These are phyloP conservation scores for Protomyces gravidus DNA, from an alignment of 1,139 yeast species.

Conservation along the genomic window DNA sequence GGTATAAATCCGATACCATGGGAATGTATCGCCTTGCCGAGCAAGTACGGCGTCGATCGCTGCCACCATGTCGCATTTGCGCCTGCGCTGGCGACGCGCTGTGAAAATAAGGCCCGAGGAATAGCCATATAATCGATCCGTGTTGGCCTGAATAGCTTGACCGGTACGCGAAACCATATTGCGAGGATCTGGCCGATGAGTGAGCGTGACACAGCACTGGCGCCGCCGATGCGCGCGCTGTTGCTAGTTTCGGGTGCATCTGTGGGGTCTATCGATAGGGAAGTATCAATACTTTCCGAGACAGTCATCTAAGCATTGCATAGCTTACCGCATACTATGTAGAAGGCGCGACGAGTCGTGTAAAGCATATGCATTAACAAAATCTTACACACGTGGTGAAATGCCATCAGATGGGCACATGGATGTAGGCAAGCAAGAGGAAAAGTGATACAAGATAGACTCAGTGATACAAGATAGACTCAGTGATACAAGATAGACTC, in stretches of 20 bases:
- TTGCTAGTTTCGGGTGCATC: neutral
- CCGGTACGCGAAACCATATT: conserved; percentile 69
- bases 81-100: conserved; percentile 37
- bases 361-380: no score
- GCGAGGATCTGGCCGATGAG: conserved; percentile 72
- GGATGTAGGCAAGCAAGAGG: no score
- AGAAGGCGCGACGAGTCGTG: no score
- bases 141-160: conserved; percentile 83
- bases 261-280: neutral
- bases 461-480: no score
- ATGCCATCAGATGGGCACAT: no score
- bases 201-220: conserved; percentile 82
- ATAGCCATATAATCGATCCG: conserved; percentile 69
- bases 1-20: conserved; percentile 90
- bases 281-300: neutral
- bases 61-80: conserved; percentile 58
- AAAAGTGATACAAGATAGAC: no score
- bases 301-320: neutral
- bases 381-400: no score
- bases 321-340: no score
- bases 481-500: no score
- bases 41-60: conserved; percentile 69
- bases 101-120: conserved; percentile 39
- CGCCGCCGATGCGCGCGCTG: conserved; percentile 46
- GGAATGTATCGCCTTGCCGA: conserved; percentile 62